Evolutionary conservation across 169 alveolate species (phyloP).

Genomic region (Plasmodium blacklocki): DNA sequence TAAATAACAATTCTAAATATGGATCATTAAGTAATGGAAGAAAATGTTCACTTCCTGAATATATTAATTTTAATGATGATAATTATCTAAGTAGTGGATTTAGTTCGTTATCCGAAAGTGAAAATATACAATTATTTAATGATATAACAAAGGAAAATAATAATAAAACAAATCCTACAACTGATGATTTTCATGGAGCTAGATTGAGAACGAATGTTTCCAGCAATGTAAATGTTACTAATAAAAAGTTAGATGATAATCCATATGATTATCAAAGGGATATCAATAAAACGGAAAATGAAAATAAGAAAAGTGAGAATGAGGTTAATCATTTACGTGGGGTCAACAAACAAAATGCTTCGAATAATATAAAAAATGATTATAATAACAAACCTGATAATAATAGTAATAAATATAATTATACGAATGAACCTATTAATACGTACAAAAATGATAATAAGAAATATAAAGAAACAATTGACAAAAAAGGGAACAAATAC

Average conservation of each 20-base stretch:
- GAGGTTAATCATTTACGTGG: no score
- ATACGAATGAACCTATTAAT: neutral
- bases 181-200: no score
- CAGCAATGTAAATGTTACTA: neutral
- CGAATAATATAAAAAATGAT: neutral
- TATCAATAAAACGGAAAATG: neutral
- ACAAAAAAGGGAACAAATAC: conserved; percentile 9
- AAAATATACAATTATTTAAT: conserved; percentile 3
- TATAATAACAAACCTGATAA: neutral
- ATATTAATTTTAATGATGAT: conserved; percentile 17
- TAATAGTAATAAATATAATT: neutral
- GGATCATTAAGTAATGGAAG: neutral
- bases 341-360: no score
- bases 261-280: neutral
- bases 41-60: neutral
- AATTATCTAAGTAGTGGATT: conserved; percentile 35
- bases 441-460: neutral
- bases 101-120: conserved; percentile 25
- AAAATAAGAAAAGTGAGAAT: no score
- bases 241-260: neutral
- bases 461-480: neutral
- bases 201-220: neutral
- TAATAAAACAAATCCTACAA: neutral
- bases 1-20: neutral
- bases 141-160: neutral